Evolutionary conservation across 495 filamentous ascomycete species (phyloP), one percentile per base, ranked within the genome.

Genomic region (Paragyromitra xinjiangensis): DNA sequence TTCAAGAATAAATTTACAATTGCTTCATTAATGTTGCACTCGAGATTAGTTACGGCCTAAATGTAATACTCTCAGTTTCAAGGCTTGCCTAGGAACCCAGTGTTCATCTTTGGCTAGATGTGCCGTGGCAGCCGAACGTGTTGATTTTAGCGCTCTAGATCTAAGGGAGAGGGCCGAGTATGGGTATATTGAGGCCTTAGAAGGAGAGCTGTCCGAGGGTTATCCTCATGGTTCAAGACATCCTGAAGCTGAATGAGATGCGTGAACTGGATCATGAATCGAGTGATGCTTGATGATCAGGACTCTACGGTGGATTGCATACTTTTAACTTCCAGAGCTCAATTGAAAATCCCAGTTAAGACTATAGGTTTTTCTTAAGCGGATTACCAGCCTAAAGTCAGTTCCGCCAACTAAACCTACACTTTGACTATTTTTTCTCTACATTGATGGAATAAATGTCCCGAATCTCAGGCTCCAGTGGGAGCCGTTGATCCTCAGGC

Each of bases 381-480:
- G 4, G 29, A 34, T 34, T 34, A 3, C 29, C 4, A 34, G 29
- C 29, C 29, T 34, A 3, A 34, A 3, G 29, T 34, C 29, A 34
- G 29, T 34, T 34, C 29, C 29, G 3, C 29, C 29, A 3, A 2
- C 29, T 2, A 34, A 34, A 34, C 29, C 29, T 22, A 59, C 51
- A 69, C 3, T 1, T 3, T 16, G 19, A 14, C 29, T 45, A 56
- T 48, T 48, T 16, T 34, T 73, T 68, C 9, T 6, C n/a, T 0
- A 29, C 51, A 34, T 40, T 24, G 1, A 45, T 67, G 0, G 71
- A 50, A 40, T 62, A 69, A 6, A 48, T 51, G 16, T 50, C 29
- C 8, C 71, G 71, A 24, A 78, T 26, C 16, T 67, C 63, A 9
- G 75, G 75, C 24, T 77, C 55, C 1, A 77, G n/a, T 0, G 71